These are phyloP conservation scores for Kokia cookei DNA, from an alignment of 441 rosid genomes.

Conservation along the genomic window DNA sequence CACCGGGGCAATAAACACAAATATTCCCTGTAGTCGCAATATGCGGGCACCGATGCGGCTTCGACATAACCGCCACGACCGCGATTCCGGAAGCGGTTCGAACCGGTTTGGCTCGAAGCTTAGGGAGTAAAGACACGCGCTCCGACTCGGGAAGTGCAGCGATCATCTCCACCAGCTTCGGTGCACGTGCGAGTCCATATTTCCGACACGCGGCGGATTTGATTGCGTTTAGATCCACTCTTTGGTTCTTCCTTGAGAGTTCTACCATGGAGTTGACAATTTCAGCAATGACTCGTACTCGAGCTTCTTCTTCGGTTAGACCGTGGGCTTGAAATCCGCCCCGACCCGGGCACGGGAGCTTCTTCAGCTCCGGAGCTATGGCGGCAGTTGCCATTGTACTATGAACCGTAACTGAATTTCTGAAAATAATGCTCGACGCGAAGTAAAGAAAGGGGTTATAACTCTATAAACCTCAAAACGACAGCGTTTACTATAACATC, in stretches of 20 bases:
- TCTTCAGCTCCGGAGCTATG: constrained; percentile 38
- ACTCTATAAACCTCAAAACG: not conserved
- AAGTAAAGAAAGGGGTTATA: not conserved
- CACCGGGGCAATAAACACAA: constrained; percentile 97
- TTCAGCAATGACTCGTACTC: constrained; percentile 90
- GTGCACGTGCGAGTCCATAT: constrained; percentile 90
- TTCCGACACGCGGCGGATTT: constrained; percentile 93
- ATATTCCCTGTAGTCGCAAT: constrained; percentile 98
- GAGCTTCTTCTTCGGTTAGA: constrained; percentile 85
- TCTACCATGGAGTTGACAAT: constrained; percentile 90
- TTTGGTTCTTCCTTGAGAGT: constrained; percentile 82
- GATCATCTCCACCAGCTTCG: constrained; percentile 97
- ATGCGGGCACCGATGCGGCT: constrained; percentile 97
- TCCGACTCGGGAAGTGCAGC: constrained; percentile 95
- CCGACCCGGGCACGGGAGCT: constrained; percentile 77
- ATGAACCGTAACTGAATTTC: not conserved
- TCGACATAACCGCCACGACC: constrained; percentile 98
- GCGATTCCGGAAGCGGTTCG: constrained; percentile 98
- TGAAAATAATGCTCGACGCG: not conserved
- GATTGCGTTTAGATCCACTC: constrained; percentile 86
- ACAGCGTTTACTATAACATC: not conserved
- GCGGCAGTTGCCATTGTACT: constrained; percentile 54
- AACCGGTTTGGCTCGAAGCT: constrained; percentile 95
- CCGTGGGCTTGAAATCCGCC: constrained; percentile 90
- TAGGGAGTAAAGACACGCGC: constrained; percentile 82